phyloP scores from a whole-genome alignment of 768 basidiomycete species.

The Harrya chromipes region DNA sequence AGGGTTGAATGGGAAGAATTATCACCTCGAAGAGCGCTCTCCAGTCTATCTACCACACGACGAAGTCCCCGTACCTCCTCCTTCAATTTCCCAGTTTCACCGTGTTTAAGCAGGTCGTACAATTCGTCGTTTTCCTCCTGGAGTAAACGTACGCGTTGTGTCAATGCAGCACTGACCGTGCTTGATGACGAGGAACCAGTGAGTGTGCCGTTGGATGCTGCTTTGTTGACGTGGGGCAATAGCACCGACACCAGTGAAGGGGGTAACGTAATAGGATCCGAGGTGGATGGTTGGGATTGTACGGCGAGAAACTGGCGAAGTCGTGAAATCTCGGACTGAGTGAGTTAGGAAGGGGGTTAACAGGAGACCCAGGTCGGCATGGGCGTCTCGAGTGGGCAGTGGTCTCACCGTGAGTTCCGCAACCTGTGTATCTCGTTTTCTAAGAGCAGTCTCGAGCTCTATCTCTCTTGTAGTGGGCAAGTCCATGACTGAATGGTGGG shows the following conservation, averaged over 20 bases:
- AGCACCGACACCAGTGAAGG: constrained; percentile 67
- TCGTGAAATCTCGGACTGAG: constrained; percentile 69
- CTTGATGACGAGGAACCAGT: constrained; percentile 38
- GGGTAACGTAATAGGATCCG: constrained; percentile 67
- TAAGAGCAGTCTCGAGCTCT: constrained; percentile 76
- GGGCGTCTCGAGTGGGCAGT: constrained; percentile 18
- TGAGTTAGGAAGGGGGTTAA: constrained; percentile 14
- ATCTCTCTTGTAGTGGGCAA: constrained; percentile 73
- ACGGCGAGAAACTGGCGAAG: constrained; percentile 62
- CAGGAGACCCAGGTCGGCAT: constrained; percentile 14
- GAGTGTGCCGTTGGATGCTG: constrained; percentile 14
- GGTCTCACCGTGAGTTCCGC: constrained; percentile 65
- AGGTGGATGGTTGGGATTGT: constrained; percentile 55
- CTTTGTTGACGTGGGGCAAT: constrained; percentile 58
- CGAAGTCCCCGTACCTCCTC: constrained; percentile 75
- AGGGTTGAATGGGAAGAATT: not conserved
- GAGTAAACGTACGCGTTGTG: constrained; percentile 64
- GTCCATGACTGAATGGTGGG: constrained; percentile 46
- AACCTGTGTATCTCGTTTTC: constrained; percentile 71
- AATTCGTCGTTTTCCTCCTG: constrained; percentile 90
- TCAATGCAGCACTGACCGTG: constrained; percentile 71
- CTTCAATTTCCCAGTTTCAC: constrained; percentile 78
- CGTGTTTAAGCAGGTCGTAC: constrained; percentile 67
- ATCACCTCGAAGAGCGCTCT: constrained; percentile 74
- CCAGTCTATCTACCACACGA: constrained; percentile 63